A percentile compares a stretch with the other conserved stretches of the same genome.
Evolutionary conservation across 306 rosid genomes (phyloP).

Genomic region (Sicyos baderoa): DNA sequence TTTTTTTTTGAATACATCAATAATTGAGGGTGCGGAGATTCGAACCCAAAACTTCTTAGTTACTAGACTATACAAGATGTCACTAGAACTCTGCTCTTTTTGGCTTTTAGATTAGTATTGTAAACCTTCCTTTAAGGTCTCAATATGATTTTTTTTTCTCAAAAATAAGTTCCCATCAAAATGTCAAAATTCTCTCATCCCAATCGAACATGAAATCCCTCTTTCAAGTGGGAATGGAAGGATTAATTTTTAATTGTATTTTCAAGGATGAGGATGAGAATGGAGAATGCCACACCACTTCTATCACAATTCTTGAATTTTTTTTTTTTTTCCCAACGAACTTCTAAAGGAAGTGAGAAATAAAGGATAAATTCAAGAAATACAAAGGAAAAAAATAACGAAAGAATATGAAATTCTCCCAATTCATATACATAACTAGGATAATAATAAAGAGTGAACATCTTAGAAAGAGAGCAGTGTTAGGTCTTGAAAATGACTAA

Average conservation of each 20-base stretch:
- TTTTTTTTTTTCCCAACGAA: too few species aligned
- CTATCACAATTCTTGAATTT: neutral
- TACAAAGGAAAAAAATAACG: neutral
- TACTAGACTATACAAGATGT: too few species aligned
- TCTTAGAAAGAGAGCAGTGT: too few species aligned
- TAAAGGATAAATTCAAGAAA: neutral
- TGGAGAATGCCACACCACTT: conserved; percentile 1
- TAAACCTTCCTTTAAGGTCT: neutral
- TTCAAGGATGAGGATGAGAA: neutral
- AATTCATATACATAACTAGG: too few species aligned
- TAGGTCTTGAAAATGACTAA: too few species aligned
- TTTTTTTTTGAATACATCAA: too few species aligned
- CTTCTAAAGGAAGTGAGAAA: too few species aligned
- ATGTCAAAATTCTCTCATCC: neutral
- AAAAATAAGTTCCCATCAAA: neutral
- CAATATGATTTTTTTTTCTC: neutral
- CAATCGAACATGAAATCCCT: neutral
- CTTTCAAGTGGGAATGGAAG: neutral
- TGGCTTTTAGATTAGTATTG: neutral
- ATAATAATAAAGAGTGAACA: too few species aligned
- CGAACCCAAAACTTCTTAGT: too few species aligned
- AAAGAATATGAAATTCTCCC: neutral
- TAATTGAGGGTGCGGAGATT: too few species aligned
- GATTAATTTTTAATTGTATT: neutral
- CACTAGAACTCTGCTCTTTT: too few species aligned